Conservation (phyloP, 352 stramenopile genomes). For the Globisporangium echinulatum region DNA sequence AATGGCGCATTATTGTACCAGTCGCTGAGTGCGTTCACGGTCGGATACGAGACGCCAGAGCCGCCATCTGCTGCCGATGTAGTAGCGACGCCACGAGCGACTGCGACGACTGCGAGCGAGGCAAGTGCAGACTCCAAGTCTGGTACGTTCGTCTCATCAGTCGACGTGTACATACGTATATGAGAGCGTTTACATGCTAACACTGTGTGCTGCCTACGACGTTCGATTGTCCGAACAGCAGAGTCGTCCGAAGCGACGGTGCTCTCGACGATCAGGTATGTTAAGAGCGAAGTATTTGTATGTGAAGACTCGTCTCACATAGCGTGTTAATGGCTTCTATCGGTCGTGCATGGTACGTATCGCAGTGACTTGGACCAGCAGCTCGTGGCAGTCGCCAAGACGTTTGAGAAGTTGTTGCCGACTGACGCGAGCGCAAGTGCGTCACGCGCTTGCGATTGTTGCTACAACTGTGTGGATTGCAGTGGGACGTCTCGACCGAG, state of each 20-base stretch:
- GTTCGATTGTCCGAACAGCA: not conserved
- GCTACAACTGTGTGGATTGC: too few relatives aligned
- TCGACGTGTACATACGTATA: not conserved
- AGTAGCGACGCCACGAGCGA: not conserved
- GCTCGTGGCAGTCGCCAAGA: constrained; percentile 14
- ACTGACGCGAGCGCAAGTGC: constrained; percentile 9
- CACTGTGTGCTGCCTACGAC: not conserved
- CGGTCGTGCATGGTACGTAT: not conserved
- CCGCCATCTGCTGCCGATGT: not conserved
- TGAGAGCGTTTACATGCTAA: too few relatives aligned
- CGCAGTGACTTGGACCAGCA: constrained; percentile 25
- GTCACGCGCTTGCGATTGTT: not conserved
- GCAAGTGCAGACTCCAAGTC: not conserved
- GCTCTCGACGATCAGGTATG: constrained; percentile 11
- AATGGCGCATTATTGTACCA: not conserved
- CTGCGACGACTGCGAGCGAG: not conserved
- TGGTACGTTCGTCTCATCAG: not conserved
- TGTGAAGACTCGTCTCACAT: too few relatives aligned
- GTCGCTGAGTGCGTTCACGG: constrained; percentile 26
- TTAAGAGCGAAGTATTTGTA: not conserved
- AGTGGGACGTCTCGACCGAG: too few relatives aligned
- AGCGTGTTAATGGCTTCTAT: too few relatives aligned
- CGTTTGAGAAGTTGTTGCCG: constrained; percentile 12
- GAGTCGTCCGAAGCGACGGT: constrained; percentile 6
- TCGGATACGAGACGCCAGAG: constrained; percentile 7